Base-by-base conservation (phyloP, 2,329 filamentous ascomycete genomes). In the Xylaria digitata region DNA sequence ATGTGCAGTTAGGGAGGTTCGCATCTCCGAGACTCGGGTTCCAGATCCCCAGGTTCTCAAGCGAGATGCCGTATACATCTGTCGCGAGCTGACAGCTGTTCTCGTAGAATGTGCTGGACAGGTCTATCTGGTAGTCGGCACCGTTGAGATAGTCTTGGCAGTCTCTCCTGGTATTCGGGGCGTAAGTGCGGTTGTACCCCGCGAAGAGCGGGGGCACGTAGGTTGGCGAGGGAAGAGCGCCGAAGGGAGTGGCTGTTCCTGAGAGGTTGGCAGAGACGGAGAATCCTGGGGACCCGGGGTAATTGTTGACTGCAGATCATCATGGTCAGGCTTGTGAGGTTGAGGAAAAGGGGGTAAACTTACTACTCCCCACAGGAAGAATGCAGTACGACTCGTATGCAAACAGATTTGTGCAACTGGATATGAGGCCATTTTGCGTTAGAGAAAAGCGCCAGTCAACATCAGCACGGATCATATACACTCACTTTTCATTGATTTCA, bases 371-470 rank as follows among this genome's bases (percentile, higher is more conserved):
- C 0, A 78, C 76, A 0, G 79, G 55, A 53, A 72, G 59, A 9
- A 81, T 71, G 65, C 78, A 81, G 69, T 81, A 81, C 43, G 64
- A 70, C 30, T 74, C 71, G 0, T 72, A 57, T 0, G 72, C 73
- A 6, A 61, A 75, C 11, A 80, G 69, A 55, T 80, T 80, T 11
- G 76, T 78, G 67, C 77, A 80, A 57, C 26, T 26, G 26, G 26
- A 5, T 26, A 26, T 26, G 5, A 5, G 26, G 26, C 26, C 26
- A 26, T 26, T 26, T 26, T 5, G 26, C 26, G 3, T 26, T 26
- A 26, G n/a, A n/a, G n/a, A n/a, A n/a, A n/a, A n/a, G n/a, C n/a
- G n/a, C n/a, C n/a, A n/a, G n/a, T n/a, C n/a, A n/a, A n/a, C n/a
- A n/a, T n/a, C n/a, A n/a, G n/a, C n/a, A n/a, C n/a, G n/a, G n/a